Evolutionary conservation across 306 rosid genomes (phyloP).

Genomic region (Hylodesmum podocarpum): DNA sequence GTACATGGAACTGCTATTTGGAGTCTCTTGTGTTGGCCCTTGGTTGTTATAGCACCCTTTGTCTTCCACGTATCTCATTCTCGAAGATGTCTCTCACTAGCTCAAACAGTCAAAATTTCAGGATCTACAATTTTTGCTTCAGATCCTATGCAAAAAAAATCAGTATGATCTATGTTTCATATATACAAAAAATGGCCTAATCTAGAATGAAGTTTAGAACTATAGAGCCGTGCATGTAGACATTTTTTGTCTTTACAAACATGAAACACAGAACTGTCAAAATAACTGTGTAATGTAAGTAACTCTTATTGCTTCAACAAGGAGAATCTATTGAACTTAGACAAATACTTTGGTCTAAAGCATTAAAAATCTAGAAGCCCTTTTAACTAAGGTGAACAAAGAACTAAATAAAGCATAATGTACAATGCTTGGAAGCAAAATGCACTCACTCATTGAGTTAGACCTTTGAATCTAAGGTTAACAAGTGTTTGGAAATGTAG

Average conservation of each 20-base stretch:
- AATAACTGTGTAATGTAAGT: neutral
- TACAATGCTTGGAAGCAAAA: slow-evolving; percentile 1
- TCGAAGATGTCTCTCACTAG: neutral
- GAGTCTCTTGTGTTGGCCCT: slow-evolving; percentile 49
- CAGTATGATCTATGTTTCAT: neutral
- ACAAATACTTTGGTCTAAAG: neutral
- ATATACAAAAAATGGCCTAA: slow-evolving; percentile 15
- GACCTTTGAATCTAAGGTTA: neutral
- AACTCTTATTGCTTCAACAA: neutral
- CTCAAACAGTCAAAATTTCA: slow-evolving; percentile 22
- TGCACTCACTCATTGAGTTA: neutral
- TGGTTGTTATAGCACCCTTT: slow-evolving; percentile 66
- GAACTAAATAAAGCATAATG: neutral
- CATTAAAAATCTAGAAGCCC: neutral
- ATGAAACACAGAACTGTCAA: slow-evolving; percentile 11
- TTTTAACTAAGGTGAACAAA: neutral
- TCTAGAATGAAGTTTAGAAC: slow-evolving; percentile 24
- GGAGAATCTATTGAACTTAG: neutral
- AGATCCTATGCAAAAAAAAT: slow-evolving; percentile 30
- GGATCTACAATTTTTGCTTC: slow-evolving; percentile 4
- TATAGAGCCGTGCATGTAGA: neutral
- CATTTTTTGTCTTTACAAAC: neutral
- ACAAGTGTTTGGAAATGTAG: neutral
- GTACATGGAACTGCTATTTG: slow-evolving; percentile 44
- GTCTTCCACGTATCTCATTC: slow-evolving; percentile 84